Conservation (phyloP, 345 rosid genomes). For the Anastatica hierochuntica region DNA sequence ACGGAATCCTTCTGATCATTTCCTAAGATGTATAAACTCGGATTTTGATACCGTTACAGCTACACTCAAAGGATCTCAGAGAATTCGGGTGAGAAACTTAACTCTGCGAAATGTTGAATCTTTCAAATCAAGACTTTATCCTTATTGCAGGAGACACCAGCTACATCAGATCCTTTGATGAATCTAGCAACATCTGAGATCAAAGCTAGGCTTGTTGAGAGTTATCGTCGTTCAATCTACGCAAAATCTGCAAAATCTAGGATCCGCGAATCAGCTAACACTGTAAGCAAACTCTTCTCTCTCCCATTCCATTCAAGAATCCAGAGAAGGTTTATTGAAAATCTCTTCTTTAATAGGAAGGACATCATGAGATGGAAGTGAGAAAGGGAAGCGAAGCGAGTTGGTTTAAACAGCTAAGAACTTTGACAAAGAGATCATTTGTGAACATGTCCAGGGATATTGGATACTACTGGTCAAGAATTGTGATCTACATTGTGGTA, state of each 20-base stretch:
- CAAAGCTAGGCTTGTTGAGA: conserved; percentile 64
- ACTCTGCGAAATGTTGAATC: too few species aligned
- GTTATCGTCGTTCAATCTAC: conserved; percentile 51
- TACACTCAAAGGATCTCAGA: conserved; percentile 31
- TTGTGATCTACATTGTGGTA: conserved; percentile 55
- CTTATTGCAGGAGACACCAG: conserved; percentile 44
- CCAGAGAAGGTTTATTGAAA: neutral
- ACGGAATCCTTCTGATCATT: conserved; percentile 70
- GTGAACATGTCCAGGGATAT: conserved; percentile 74
- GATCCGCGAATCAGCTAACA: conserved; percentile 45
- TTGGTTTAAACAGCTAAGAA: conserved; percentile 59
- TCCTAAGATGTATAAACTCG: conserved; percentile 53
- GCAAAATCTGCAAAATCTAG: conserved; percentile 41
- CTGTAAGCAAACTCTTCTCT: conserved; percentile 35
- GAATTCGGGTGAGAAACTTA: conserved; percentile 36
- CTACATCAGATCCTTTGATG: conserved; percentile 59
- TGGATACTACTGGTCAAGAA: conserved; percentile 78
- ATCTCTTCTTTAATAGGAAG: too few species aligned
- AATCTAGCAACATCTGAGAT: conserved; percentile 64
- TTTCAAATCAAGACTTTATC: neutral
- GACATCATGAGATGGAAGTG: conserved; percentile 31
- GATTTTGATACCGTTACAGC: conserved; percentile 49
- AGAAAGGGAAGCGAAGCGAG: conserved; percentile 41
- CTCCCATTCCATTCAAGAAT: neutral
- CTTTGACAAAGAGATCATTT: conserved; percentile 55